Conservation (phyloP, 2,329 filamentous ascomycete species). For the Dothistroma pini region DNA sequence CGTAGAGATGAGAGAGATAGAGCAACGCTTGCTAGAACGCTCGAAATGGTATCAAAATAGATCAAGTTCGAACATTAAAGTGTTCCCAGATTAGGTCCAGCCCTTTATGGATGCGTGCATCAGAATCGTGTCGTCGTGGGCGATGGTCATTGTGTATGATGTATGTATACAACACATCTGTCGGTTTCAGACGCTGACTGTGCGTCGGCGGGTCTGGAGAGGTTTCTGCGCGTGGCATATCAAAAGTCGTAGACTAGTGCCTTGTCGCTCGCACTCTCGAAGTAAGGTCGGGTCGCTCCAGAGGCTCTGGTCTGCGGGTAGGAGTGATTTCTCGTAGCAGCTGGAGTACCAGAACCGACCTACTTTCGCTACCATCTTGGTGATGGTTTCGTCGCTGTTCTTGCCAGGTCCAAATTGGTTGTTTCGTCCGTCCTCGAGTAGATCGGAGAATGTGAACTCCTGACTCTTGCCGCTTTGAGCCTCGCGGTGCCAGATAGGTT, state of each 20-base stretch:
- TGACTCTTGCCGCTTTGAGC: constrained; percentile 4
- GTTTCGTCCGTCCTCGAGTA: constrained; percentile 49
- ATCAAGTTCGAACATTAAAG: background rate
- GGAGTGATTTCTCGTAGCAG: constrained; percentile 69
- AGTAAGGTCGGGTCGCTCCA: constrained; percentile 75
- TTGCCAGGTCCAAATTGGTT: constrained; percentile 29
- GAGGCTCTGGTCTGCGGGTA: constrained; percentile 58
- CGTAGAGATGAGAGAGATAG: background rate
- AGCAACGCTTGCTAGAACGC: constrained; percentile 11
- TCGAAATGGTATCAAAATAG: background rate
- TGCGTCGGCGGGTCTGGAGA: constrained; percentile 43
- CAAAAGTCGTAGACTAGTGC: constrained; percentile 83
- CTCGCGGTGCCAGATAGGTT: constrained; percentile 10
- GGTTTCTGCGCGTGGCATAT: constrained; percentile 90
- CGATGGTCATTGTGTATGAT: background rate
- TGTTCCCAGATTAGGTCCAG: constrained; percentile 10
- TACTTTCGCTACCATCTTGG: constrained; percentile 86
- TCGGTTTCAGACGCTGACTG: constrained; percentile 46
- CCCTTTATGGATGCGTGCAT: constrained; percentile 1
- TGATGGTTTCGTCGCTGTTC: constrained; percentile 75
- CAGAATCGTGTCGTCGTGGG: constrained; percentile 3
- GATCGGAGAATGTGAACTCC: constrained; percentile 28
- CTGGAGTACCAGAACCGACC: constrained; percentile 95
- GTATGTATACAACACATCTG: background rate
- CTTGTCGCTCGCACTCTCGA: constrained; percentile 78